phyloP scores from a whole-genome alignment of 768 basidiomycete species.

The Mycena floridula region DNA sequence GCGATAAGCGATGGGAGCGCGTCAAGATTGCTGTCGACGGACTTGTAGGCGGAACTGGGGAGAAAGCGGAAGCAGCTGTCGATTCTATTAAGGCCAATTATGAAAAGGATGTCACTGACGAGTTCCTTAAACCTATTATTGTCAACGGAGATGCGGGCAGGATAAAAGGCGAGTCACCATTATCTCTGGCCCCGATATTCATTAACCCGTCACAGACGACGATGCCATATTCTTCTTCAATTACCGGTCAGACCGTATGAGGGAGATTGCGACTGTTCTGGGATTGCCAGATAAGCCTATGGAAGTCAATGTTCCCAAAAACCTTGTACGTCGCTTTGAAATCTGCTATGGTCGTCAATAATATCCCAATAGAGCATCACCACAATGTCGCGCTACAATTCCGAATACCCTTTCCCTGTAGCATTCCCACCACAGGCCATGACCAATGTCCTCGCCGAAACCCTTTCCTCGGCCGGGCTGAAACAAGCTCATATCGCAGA shows the following conservation, averaged over 20 bases:
- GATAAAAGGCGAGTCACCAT: slow-evolving; percentile 58
- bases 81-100: slow-evolving; percentile 69
- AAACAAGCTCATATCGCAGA: slow-evolving; percentile 93
- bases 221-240: slow-evolving; percentile 97
- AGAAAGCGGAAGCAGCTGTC: slow-evolving; percentile 41
- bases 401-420: slow-evolving; percentile 81
- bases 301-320: slow-evolving; percentile 74
- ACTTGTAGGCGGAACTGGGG: slow-evolving; percentile 66
- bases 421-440: slow-evolving; percentile 94
- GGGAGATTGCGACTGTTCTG: slow-evolving; percentile 77
- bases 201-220: slow-evolving; percentile 38
- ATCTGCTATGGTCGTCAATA: background rate
- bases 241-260: slow-evolving; percentile 95
- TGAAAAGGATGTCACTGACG: slow-evolving; percentile 83
- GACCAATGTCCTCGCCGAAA: slow-evolving; percentile 93
- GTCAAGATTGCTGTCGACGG: slow-evolving; percentile 87
- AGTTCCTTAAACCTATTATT: slow-evolving; percentile 94
- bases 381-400: slow-evolving; percentile 92
- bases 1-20: slow-evolving; percentile 95
- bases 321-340: slow-evolving; percentile 50
- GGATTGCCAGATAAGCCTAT: slow-evolving; percentile 80
- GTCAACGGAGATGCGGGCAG: slow-evolving; percentile 73
- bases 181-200: background rate
- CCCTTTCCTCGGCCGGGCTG: slow-evolving; percentile 71
- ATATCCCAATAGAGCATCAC: slow-evolving; percentile 61